Evolutionary conservation across 306 rosid species (phyloP), one percentile per base, ranked within the genome.

Genomic region (Cucurbita moschata): DNA sequence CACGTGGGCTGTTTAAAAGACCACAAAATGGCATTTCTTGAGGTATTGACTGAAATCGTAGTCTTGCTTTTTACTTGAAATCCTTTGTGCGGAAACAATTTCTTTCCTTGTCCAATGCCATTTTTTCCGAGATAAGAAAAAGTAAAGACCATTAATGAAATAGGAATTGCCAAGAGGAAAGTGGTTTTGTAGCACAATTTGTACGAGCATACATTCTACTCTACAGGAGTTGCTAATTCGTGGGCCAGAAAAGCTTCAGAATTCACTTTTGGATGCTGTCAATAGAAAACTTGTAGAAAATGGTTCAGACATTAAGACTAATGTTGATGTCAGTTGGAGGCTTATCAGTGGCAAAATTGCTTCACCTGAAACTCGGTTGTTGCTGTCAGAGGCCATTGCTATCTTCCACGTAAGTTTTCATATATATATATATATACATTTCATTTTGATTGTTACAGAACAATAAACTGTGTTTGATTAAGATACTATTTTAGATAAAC

Each of bases 1-100:
- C 99, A 94, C 62, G 92, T 94, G 66, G 99, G 97, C 83, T 94
- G 99, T 81, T 84, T 94, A 85, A 86, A 96, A 87, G 92, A 89
- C 77, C 94, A 89, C 79, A 94, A 94, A 90, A 94, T 91, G 96
- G 92, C 99, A 75, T 87, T 77, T 84, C 79, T 94, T 68, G 87
- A 94, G 99, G 99, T 94, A 79, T 26, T 77, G 61, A 18, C 58
- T 3, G 68, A 69, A 52, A 64, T 38, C 71, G 49, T 46, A 62
- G 49, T 72, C 63, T 69, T 75, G 46, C 67, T 80, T 80, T 75
- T 58, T 80, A 40, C 53, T 43, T 65, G 61, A 10, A 14, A 26
- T 50, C 59, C 74, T 69, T 69, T 4, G 44, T 4, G 59, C 15
- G 46, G 6, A 15, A 47, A 50, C n/a, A 9, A 15, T 61, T 16